A percentile compares a stretch with the other conserved stretches of the same genome.
These are phyloP conservation scores for Alopecurus myosuroides DNA, from an alignment of 176 grass and related monocot species.

Conservation along the genomic window DNA sequence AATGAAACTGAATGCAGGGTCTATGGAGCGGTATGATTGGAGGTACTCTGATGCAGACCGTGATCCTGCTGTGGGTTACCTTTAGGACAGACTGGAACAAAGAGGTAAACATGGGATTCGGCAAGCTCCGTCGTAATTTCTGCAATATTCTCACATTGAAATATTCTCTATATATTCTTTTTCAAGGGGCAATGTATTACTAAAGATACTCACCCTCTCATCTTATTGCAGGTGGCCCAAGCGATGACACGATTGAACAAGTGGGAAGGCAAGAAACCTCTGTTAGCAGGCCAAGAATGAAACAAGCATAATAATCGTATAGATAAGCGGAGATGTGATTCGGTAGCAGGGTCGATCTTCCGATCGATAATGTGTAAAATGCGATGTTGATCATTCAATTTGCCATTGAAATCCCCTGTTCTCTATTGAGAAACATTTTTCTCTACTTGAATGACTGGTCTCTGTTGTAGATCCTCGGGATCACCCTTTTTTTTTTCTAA, in stretches of 20 bases:
- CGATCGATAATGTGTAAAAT: background rate
- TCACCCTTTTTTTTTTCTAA: no score
- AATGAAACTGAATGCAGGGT: background rate
- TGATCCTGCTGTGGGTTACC: conserved; percentile 31
- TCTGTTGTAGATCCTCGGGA: no score
- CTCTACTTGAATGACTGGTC: background rate
- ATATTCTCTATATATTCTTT: background rate
- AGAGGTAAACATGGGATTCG: conserved; percentile 7
- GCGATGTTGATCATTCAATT: background rate
- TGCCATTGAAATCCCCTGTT: background rate
- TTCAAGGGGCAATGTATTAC: background rate
- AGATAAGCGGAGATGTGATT: background rate
- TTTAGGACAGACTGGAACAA: conserved; percentile 41
- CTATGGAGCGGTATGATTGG: conserved; percentile 30
- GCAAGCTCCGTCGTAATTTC: background rate
- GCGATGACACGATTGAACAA: conserved; percentile 29
- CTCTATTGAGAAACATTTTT: background rate
- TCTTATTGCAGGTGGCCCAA: conserved; percentile 26
- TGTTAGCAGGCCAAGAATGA: background rate
- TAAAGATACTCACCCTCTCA: background rate
- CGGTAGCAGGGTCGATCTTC: background rate
- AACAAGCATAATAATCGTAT: background rate
- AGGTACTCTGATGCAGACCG: conserved; percentile 24
- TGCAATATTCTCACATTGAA: background rate
- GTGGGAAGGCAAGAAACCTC: conserved; percentile 30